Evolutionary conservation across 805 yeast species (phyloP).

Genomic region (Lipomyces starkeyi): DNA sequence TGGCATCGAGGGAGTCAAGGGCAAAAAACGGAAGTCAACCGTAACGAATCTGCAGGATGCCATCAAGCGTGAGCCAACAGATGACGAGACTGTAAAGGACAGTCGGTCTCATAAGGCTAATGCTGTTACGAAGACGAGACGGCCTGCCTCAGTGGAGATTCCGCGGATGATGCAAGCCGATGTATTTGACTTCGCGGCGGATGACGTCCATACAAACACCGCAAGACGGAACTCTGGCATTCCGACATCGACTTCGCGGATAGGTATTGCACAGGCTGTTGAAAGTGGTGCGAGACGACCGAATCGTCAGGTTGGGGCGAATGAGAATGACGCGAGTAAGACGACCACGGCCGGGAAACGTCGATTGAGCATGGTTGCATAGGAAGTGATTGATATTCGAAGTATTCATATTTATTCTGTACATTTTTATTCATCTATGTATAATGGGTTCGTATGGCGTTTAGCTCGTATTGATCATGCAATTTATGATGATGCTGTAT

Average conservation of each 20-base stretch:
- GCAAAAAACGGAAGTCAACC: not conserved
- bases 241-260: not conserved
- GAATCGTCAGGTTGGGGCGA: not conserved
- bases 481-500: not conserved
- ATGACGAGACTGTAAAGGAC: not conserved
- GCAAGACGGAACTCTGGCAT: slow-evolving; percentile 1
- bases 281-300: not conserved
- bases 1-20: not conserved
- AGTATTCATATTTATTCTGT: not conserved
- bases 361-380: slow-evolving; percentile 2
- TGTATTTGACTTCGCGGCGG: not conserved
- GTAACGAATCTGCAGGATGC: not conserved
- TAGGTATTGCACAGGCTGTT: not conserved
- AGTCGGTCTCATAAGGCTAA: not conserved
- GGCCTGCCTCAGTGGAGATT: not conserved
- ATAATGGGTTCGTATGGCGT: not conserved
- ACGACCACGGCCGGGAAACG: not conserved
- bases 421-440: not conserved
- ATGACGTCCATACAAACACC: not conserved
- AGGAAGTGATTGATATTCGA: not conserved
- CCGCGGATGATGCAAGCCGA: not conserved
- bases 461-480: not conserved
- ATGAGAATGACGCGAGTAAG: not conserved
- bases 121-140: not conserved
- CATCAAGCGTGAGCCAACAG: not conserved